phyloP scores from a whole-genome alignment of 805 yeast genomes.

The Maudiozyma pseudohumilis region DNA sequence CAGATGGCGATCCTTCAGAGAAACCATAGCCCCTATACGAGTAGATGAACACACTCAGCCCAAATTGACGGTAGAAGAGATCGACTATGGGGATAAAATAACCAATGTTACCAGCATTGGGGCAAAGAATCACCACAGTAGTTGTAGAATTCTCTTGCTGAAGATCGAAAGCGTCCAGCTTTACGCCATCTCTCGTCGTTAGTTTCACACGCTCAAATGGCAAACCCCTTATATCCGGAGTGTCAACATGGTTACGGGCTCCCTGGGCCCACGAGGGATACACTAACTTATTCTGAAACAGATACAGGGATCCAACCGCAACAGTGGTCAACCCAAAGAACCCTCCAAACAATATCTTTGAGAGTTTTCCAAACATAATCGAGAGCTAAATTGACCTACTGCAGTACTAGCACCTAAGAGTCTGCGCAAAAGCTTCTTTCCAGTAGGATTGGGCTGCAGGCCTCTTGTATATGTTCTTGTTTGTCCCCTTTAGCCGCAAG shows the following conservation, averaged over 20 bases:
- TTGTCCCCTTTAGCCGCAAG: too few relatives aligned
- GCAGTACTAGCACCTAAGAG: too few relatives aligned
- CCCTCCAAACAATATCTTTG: conserved; percentile 34
- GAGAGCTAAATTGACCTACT: too few relatives aligned
- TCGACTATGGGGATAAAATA: conserved; percentile 75
- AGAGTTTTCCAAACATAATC: conserved; percentile 5
- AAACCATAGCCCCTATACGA: conserved; percentile 89
- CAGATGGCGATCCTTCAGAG: conserved; percentile 68
- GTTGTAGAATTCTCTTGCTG: conserved; percentile 32
- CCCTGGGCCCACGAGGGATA: conserved; percentile 77
- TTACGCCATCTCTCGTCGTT: conserved; percentile 60
- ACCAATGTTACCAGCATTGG: conserved; percentile 96
- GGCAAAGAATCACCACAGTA: conserved; percentile 70
- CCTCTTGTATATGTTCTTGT: too few relatives aligned
- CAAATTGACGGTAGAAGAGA: conserved; percentile 49
- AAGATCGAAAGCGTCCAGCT: conserved; percentile 50
- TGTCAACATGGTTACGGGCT: conserved; percentile 60
- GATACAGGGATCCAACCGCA: conserved; percentile 45
- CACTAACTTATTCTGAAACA: conserved; percentile 56
- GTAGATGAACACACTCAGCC: conserved; percentile 71
- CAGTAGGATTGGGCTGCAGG: too few relatives aligned
- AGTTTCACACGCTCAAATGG: conserved; percentile 52
- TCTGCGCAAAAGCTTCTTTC: too few relatives aligned
- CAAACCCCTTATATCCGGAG: conserved; percentile 63
- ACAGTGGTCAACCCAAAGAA: conserved; percentile 36